A percentile compares a stretch with the other conserved stretches of the same genome.
phyloP scores from a whole-genome alignment of 805 yeast genomes.

The Priceomyces fermenticarens region DNA sequence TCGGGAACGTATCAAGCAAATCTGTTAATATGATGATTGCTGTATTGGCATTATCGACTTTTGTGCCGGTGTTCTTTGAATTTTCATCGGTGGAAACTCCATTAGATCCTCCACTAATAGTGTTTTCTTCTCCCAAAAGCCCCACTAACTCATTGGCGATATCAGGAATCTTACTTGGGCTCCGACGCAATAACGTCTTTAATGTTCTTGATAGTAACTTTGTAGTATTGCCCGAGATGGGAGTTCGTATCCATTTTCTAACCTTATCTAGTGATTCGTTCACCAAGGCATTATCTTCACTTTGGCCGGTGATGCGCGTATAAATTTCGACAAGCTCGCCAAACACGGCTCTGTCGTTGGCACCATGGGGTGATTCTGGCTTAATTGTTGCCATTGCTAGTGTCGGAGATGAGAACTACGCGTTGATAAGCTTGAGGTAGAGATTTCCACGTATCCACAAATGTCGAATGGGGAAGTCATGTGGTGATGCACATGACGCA shows the following conservation, averaged over 20 bases:
- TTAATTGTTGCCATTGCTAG: not conserved
- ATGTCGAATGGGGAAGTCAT: too few species aligned
- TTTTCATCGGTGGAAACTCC: not conserved
- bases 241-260: constrained; percentile 1
- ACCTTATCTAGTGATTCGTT: constrained; percentile 1
- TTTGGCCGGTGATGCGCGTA: not conserved
- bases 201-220: constrained; percentile 22
- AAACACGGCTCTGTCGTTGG: not conserved
- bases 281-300: not conserved
- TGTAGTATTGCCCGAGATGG: not conserved
- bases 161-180: constrained; percentile 36
- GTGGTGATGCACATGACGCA: too few species aligned
- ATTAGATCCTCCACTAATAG: constrained; percentile 13
- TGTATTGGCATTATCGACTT: constrained; percentile 8
- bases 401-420: not conserved
- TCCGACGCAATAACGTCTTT: constrained; percentile 21
- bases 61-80: too few species aligned
- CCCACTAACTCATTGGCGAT: constrained; percentile 33
- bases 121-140: constrained; percentile 16
- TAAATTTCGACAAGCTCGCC: not conserved
- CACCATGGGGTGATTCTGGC: not conserved
- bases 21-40: constrained; percentile 34
- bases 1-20: constrained; percentile 34
- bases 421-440: too few species aligned
- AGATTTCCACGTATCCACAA: too few species aligned